Conservation (phyloP, 129 eudicot genomes). For the Dittrichia graveolens region DNA sequence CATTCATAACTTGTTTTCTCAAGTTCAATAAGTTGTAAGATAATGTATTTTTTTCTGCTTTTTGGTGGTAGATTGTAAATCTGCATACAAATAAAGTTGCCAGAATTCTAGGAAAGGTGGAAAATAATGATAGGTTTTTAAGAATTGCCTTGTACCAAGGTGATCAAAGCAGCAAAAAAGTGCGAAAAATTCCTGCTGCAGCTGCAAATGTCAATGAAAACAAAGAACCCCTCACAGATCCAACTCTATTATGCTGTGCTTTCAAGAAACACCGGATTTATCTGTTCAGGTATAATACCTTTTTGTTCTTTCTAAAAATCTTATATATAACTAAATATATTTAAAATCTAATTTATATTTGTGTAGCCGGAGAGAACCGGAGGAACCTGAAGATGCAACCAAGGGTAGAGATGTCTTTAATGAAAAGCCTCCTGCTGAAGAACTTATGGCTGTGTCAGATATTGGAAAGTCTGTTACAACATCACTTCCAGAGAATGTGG, state of each 20-base stretch:
- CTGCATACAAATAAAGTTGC: constrained; percentile 90
- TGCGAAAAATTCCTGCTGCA: constrained; percentile 86
- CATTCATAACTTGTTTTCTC: background rate
- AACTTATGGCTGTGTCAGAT: constrained; percentile 90
- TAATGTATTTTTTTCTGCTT: background rate
- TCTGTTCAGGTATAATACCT: constrained; percentile 68
- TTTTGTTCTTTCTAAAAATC: background rate
- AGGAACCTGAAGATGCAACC: constrained; percentile 96
- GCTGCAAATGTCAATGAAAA: constrained; percentile 88
- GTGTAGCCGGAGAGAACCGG: constrained; percentile 94
- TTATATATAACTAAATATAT: background rate
- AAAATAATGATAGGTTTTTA: constrained; percentile 88
- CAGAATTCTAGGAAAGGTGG: constrained; percentile 94
- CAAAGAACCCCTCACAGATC: constrained; percentile 93
- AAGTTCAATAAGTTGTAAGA: background rate
- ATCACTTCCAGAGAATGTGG: constrained; percentile 97
- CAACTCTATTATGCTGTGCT: constrained; percentile 93
- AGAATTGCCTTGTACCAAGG: constrained; percentile 96
- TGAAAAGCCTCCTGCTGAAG: constrained; percentile 98
- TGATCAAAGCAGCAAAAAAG: constrained; percentile 83
- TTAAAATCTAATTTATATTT: background rate
- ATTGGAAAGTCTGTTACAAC: constrained; percentile 81
- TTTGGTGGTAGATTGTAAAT: constrained; percentile 65
- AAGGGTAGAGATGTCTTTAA: constrained; percentile 97
- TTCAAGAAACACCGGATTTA: constrained; percentile 93